A percentile compares a stretch with the other conserved stretches of the same genome.
Evolutionary conservation across 2,329 filamentous ascomycete species (phyloP).

Genomic region (Alternaria triticimaculans): DNA sequence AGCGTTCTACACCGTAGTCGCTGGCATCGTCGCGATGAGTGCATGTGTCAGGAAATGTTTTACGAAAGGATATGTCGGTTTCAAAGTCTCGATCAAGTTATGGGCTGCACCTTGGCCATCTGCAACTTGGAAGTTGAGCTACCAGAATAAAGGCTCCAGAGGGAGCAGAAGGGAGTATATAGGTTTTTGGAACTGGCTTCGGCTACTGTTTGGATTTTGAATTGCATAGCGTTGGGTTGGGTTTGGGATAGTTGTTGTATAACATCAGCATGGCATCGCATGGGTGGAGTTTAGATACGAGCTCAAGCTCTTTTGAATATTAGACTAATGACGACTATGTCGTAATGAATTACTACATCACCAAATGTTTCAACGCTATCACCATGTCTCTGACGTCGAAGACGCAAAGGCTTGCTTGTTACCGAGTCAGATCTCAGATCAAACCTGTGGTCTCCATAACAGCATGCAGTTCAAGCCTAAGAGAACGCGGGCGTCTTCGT

Average conservation of each 20-base stretch:
- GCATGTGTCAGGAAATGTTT: constrained; percentile 1
- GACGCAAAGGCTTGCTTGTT: background rate
- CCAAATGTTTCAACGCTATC: accelerated
- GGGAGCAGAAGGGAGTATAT: background rate
- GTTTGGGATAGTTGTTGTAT: background rate
- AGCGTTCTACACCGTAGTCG: constrained; percentile 5
- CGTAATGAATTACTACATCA: background rate
- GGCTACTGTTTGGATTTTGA: background rate
- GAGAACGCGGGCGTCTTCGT: background rate
- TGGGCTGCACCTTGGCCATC: constrained; percentile 14
- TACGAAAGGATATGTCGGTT: constrained; percentile 11
- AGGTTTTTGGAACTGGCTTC: background rate
- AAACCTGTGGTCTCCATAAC: background rate
- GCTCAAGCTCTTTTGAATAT: background rate
- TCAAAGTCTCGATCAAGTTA: constrained; percentile 20
- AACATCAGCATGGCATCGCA: background rate
- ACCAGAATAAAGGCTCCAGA: constrained; percentile 2
- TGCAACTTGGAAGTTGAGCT: constrained; percentile 11
- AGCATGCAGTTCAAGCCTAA: background rate
- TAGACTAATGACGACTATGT: constrained; percentile 9
- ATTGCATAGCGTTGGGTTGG: constrained; percentile 13
- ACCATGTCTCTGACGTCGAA: background rate
- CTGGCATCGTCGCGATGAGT: constrained; percentile 6
- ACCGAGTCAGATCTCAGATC: background rate
- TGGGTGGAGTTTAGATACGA: background rate